Base-by-base conservation (phyloP, 805 yeast genomes). In the Candida loeiensis region DNA sequence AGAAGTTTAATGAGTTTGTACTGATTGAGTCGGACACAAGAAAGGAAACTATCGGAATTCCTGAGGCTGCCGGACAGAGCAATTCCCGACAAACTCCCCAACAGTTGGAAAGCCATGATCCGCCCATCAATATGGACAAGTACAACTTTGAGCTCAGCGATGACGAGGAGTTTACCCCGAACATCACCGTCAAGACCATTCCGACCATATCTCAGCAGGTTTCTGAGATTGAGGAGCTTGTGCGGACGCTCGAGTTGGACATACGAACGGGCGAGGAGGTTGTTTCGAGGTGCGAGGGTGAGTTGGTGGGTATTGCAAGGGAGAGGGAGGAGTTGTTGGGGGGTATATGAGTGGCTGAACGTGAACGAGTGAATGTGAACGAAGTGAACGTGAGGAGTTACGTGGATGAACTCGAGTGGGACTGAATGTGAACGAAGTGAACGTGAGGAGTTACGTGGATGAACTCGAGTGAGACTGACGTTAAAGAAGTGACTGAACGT, bases 111-210 rank as follows among this genome's bases (percentile, higher is more conserved):
- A n/a, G n/a, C n/a, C n/a, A n/a, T 21, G 24, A 25, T 6, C 14
- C 14, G 13, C 13, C 5, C 28, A 7, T n/a, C 28, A 25, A 38
- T 13, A 13, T 19, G 16, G 38, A 37, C 22, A 37, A 22, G 4
- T 47, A 38, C n/a, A 34, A 26, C 18, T 11, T 37, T 17, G 40
- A 38, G 20, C 13, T 44, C 18, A 14, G 17, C 9, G 37, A 30
- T 4, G 36, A 27, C 17, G 53, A 40, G 29, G 53, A 40, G 22
- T n/a, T n/a, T n/a, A 32, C 15, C 8, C 30, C 22, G 12, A 9
- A 12, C 18, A 19, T 38, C 6, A 16, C 32, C 8, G 11, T 32
- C 7, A 31, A 25, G 13, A 19, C 9, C 21, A 36, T 36, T 21
- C 40, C 34, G 9, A 25, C 34, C 7, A 15, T 40, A 3, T 35